Conservation (phyloP, 2,329 filamentous ascomycete species). For the Ceratocystis variospora region DNA sequence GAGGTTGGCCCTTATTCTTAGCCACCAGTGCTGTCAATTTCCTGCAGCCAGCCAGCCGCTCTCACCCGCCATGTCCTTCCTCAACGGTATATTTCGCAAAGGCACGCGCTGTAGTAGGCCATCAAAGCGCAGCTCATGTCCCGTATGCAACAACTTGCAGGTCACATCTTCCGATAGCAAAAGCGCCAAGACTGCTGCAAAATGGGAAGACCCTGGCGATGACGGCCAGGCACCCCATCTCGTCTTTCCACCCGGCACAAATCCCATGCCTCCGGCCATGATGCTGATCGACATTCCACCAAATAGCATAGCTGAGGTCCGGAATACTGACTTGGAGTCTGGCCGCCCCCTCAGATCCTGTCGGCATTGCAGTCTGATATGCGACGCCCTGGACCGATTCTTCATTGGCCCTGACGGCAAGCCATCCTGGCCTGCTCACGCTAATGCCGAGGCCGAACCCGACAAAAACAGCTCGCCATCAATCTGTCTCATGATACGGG, state of each 20-base stretch:
- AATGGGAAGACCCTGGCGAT: constrained; percentile 17
- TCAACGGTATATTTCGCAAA: constrained; percentile 18
- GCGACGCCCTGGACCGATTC: constrained; percentile 13
- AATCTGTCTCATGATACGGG: constrained; percentile 16
- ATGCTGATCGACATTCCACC: constrained; percentile 18
- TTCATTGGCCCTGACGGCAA: neutral
- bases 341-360: constrained; percentile 11
- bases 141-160: constrained; percentile 17
- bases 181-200: constrained; percentile 11
- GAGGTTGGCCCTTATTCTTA: neutral
- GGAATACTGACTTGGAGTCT: constrained; percentile 3
- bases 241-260: constrained; percentile 12
- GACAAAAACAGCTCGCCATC: constrained; percentile 15
- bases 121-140: constrained; percentile 14
- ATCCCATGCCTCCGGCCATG: constrained; percentile 18
- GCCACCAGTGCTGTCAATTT: neutral
- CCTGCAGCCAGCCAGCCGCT: no score
- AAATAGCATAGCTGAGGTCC: constrained; percentile 16
- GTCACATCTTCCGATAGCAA: constrained; percentile 17
- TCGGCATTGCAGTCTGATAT: constrained; percentile 15
- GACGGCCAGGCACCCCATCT: constrained; percentile 8
- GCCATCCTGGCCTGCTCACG: constrained; percentile 1
- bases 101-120: constrained; percentile 4
- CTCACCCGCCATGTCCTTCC: constrained; percentile 12
- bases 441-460: constrained; percentile 12